Percentiles rank a stretch among this genome's conserved stretches.
Evolutionary conservation across 148 eudicot species (phyloP).

Genomic region (Polygonum aviculare): DNA sequence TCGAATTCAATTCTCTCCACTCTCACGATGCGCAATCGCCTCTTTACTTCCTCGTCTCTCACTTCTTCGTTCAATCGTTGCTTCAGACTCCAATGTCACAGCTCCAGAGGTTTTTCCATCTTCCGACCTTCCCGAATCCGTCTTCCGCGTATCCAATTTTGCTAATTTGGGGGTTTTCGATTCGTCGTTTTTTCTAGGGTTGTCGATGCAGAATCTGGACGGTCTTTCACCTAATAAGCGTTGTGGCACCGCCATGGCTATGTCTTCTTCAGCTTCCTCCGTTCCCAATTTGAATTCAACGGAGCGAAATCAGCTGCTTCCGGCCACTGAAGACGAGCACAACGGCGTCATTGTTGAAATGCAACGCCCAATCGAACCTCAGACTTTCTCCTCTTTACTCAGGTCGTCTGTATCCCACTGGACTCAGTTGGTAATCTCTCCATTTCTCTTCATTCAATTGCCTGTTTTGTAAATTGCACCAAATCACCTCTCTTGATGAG

Average conservation of each 20-base stretch:
- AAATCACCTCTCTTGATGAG: not conserved
- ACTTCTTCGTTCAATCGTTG: not conserved
- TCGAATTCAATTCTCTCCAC: not conserved
- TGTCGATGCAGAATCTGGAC: not conserved
- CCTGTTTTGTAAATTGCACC: not conserved
- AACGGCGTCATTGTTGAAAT: constrained; percentile 48
- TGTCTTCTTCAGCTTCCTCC: constrained; percentile 8
- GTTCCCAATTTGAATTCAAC: not conserved
- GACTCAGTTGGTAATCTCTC: constrained; percentile 33
- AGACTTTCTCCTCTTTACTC: constrained; percentile 30
- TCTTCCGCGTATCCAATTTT: not conserved
- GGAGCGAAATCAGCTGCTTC: constrained; percentile 6
- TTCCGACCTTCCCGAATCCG: not conserved
- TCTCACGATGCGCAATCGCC: constrained; percentile 1
- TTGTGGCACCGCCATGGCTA: not conserved
- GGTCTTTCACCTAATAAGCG: constrained; percentile 2
- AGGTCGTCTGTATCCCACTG: constrained; percentile 47
- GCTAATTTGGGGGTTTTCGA: not conserved
- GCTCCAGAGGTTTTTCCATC: not conserved
- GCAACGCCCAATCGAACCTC: constrained; percentile 31
- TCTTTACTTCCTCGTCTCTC: not conserved
- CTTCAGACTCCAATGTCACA: not conserved
- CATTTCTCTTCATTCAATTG: not conserved
- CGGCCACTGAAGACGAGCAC: constrained; percentile 28
- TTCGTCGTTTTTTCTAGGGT: not conserved